phyloP scores from a whole-genome alignment of 2,329 filamentous ascomycete genomes.

The Sclerotinia minor region DNA sequence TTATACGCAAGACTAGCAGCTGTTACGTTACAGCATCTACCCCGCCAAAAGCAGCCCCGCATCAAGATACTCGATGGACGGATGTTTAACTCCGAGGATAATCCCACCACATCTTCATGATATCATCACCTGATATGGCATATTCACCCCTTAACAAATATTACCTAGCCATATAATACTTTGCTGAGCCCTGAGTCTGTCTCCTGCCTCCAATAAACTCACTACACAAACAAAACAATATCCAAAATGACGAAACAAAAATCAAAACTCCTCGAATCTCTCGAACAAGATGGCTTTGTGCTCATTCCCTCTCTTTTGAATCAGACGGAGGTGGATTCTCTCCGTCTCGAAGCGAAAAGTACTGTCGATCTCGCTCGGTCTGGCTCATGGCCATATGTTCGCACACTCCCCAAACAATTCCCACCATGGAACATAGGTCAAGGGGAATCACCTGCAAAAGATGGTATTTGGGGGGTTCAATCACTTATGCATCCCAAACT shows the following conservation, averaged over 20 bases:
- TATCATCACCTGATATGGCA: conserved; percentile 16
- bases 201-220: not conserved
- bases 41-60: conserved; percentile 15
- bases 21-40: conserved; percentile 14
- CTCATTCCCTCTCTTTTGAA: conserved; percentile 66
- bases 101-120: conserved; percentile 8
- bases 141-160: not conserved
- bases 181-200: not conserved
- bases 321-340: conserved; percentile 53
- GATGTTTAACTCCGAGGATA: conserved; percentile 10
- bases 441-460: conserved; percentile 38
- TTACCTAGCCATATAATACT: not conserved
- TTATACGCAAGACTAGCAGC: not conserved
- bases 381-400: conserved; percentile 79
- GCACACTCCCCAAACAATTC: conserved; percentile 86
- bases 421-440: conserved; percentile 70
- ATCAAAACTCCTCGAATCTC: conserved; percentile 41
- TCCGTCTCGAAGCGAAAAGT: conserved; percentile 59
- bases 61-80: conserved; percentile 3
- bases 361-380: conserved; percentile 62
- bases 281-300: conserved; percentile 74
- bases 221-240: not conserved
- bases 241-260: conserved; percentile 31
- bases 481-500: conserved; percentile 76
- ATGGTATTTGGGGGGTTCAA: conserved; percentile 87